phyloP scores from a whole-genome alignment of 345 rosid species.

The Rhodamnia rubescens region DNA sequence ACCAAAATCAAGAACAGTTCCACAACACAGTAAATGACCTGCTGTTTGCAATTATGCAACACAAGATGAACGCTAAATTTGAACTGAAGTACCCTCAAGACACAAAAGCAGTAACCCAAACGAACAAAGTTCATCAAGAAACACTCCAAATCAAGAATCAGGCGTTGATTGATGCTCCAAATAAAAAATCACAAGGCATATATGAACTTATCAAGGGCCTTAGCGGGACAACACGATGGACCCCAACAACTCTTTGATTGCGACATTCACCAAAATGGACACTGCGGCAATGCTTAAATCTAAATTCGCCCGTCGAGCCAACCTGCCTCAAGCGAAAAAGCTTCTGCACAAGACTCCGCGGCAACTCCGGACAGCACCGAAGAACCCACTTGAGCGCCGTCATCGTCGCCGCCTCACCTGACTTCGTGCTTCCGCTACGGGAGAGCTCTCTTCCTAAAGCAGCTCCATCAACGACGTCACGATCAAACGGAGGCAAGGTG shows the following conservation, averaged over 20 bases:
- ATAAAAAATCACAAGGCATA: not conserved
- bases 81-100: not conserved
- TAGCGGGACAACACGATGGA: not conserved
- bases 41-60: not conserved
- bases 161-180: not conserved
- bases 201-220: not conserved
- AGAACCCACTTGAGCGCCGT: constrained; percentile 81
- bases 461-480: constrained; percentile 23
- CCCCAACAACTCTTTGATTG: not conserved
- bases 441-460: constrained; percentile 37
- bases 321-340: constrained; percentile 86
- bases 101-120: not conserved
- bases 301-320: not conserved
- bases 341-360: constrained; percentile 78
- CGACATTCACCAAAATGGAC: not conserved
- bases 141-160: not conserved
- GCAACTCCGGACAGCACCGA: constrained; percentile 74
- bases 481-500: constrained; percentile 54
- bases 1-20: not conserved
- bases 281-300: not conserved
- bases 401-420: constrained; percentile 12
- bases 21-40: not conserved
- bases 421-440: not conserved
- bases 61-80: not conserved
- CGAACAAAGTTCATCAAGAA: not conserved